Evolutionary conservation across 2,329 filamentous ascomycete species (phyloP), one percentile per base, ranked within the genome.

Genomic region (Aspergillus brunneoviolaceus): DNA sequence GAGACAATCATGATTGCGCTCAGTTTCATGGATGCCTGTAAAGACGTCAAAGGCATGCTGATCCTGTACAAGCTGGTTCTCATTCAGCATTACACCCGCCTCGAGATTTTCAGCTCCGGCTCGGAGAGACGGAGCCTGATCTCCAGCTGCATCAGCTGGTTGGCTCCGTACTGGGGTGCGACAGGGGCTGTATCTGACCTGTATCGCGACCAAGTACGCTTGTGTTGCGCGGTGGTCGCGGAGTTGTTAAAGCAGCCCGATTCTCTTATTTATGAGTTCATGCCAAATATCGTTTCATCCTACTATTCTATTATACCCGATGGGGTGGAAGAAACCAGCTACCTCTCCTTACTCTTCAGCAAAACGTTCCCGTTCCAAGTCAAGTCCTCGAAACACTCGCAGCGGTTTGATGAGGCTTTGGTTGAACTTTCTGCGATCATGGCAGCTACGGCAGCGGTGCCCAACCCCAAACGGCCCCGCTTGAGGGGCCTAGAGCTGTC

Each of bases 1-100:
- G 94, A 98, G 73, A 94, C 97, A 50, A 80, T 97, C 55, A 89
- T 96, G 69, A 89, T 97, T 64, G 92, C 93, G 47, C 91, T 96
- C 63, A 91, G 94, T 76, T 96, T 98, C 71, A 89, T 98, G 80
- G 92, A 97, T 71, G 92, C 95, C 1, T 97, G 93, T 77, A 86
- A 87, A 2, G 81, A 87, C 29, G 93, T 96, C 51, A 94, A 93
- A 73, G 94, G 95, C 59, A 96, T 96, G 79, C 83, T 99, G 56
- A 85, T 96, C 7, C 79, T 98, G 39, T 96, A 96, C 77, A 96
- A 96, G 74, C 84, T 99, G 42, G 86, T 98, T 19, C 82, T 99
- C 45, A 93, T 99, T 69, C 89, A 96, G 73, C 95, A 97, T 74
- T 94, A 96, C 72, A 91, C 90, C 29, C 89, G 88, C 63, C 81